Conservation (phyloP, 2,329 filamentous ascomycete genomes). For the Graphium sp. region DNA sequence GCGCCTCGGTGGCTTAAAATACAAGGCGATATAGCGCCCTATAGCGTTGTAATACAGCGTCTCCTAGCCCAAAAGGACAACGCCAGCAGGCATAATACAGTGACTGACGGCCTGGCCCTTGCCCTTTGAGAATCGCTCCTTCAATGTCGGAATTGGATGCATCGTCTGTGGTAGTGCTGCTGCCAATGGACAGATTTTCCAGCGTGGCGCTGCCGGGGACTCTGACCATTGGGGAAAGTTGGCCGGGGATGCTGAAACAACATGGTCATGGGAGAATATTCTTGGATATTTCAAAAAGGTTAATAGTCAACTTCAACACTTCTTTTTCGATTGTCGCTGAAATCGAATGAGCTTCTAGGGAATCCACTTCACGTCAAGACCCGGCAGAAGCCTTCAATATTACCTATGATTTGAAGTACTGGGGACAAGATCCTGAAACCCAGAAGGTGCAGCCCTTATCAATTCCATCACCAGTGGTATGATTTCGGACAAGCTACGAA, state of each 20-base stretch:
- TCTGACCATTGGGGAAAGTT: constrained; percentile 25
- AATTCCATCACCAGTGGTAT: too few species aligned
- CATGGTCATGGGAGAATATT: constrained; percentile 18
- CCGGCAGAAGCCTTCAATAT: constrained; percentile 9
- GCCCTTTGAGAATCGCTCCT: constrained; percentile 9
- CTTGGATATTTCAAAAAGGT: constrained; percentile 26
- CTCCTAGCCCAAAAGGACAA: too few species aligned
- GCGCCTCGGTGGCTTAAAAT: too few species aligned
- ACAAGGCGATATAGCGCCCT: too few species aligned
- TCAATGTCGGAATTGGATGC: constrained; percentile 13
- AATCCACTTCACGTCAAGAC: constrained; percentile 6
- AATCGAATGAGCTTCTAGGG: background rate
- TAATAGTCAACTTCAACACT: too few species aligned
- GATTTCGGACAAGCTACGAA: too few species aligned
- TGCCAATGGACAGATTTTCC: constrained; percentile 19
- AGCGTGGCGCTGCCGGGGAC: constrained; percentile 16
- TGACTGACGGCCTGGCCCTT: too few species aligned
- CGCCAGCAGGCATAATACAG: too few species aligned
- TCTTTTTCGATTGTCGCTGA: background rate
- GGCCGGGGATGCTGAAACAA: constrained; percentile 18
- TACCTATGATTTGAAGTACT: constrained; percentile 9
- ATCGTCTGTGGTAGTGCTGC: constrained; percentile 20
- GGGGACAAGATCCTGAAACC: constrained; percentile 4
- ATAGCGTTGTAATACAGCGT: too few species aligned
- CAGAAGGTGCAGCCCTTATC: too few species aligned